phyloP scores from a whole-genome alignment of 2,329 filamentous ascomycete genomes.

The Trichoderma sp. region DNA sequence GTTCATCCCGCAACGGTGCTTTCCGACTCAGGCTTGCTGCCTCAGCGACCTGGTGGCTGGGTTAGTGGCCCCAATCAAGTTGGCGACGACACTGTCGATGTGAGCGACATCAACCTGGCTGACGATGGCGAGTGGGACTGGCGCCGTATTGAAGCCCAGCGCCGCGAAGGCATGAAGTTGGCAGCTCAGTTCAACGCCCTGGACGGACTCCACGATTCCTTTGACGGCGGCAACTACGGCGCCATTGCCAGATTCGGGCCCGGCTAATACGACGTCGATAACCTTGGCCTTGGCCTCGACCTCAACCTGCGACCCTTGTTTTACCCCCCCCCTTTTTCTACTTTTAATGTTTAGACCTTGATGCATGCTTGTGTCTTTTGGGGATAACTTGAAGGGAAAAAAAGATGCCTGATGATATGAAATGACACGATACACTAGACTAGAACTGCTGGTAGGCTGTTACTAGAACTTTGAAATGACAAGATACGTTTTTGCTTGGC shows the following conservation, averaged over 20 bases:
- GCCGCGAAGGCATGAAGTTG: slow-evolving; percentile 56
- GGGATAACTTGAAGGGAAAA: background rate
- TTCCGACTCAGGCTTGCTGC: slow-evolving; percentile 70
- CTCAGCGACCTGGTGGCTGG: slow-evolving; percentile 70
- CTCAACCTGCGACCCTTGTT: background rate
- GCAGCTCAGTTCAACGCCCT: slow-evolving; percentile 59
- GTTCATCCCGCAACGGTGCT: slow-evolving; percentile 80
- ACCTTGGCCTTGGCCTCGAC: background rate
- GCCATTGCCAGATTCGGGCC: slow-evolving; percentile 53
- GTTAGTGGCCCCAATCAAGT: slow-evolving; percentile 47
- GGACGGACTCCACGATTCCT: slow-evolving; percentile 54
- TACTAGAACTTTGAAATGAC: slow-evolving; percentile 19
- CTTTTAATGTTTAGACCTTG: slow-evolving; percentile 18
- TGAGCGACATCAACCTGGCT: slow-evolving; percentile 40
- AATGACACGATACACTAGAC: slow-evolving; percentile 24
- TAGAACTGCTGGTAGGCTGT: slow-evolving; percentile 5
- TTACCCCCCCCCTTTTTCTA: background rate
- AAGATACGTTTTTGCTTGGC: slow-evolving; percentile 2
- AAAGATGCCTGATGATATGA: slow-evolving; percentile 17
- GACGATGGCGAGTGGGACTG: slow-evolving; percentile 56
- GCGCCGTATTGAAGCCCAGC: slow-evolving; percentile 57
- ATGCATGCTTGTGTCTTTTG: background rate
- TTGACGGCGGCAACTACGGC: slow-evolving; percentile 56
- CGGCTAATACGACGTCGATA: slow-evolving; percentile 33
- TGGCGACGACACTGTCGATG: slow-evolving; percentile 42